Evolutionary conservation across 345 rosid species (phyloP), one percentile per base, ranked within the genome.

Genomic region (Cardiospermum halicacabum): DNA sequence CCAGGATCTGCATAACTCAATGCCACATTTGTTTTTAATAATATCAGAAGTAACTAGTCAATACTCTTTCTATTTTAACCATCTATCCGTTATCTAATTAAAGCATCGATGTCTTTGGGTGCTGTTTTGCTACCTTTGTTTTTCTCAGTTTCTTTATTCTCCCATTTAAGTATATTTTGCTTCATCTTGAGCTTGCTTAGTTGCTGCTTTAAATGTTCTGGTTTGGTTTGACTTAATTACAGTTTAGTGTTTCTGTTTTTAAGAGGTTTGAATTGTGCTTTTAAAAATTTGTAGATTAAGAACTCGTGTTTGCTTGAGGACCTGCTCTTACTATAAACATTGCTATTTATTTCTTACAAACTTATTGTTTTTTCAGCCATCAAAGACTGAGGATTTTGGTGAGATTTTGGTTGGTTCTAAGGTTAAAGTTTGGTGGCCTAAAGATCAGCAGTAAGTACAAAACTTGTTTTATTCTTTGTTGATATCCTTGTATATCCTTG

Each of bases 351-450:
- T 68, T 71, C 56, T 65, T 64, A 57, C 58, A 69, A 40, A 57
- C 6, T 48, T 45, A 50, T 70, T 81, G 37, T 25, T 60, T 50
- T 80, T 37, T 47, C 83, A 91, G 97, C 84, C 71, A 53, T 69
- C 96, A 78, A 82, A 71, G 71, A 57, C 59, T 48, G 61, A 67
- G 70, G 83, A 57, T 42, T 64, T 51, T 71, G 89, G 71, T 42
- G 84, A 76, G 51, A 77, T 67, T 59, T 66, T 91, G 67, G 85
- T 91, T 74, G 99, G 98, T 45, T 58, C 77, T 13, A 91, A 74
- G 80, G 74, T 95, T 67, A 83, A 78, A 78, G 89, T 95, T 49
- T 95, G 94, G 92, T 95, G 99, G 99, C 98, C 99, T n/a, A 31
- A 62, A 19, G 99, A 95, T 83, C 65, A 51, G 9, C 39, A 19